A percentile compares a stretch with the other conserved stretches of the same genome.
These are phyloP conservation scores for Dictyostelium brefeldianum DNA, from an alignment of 78 protist species.

Conservation along the genomic window DNA sequence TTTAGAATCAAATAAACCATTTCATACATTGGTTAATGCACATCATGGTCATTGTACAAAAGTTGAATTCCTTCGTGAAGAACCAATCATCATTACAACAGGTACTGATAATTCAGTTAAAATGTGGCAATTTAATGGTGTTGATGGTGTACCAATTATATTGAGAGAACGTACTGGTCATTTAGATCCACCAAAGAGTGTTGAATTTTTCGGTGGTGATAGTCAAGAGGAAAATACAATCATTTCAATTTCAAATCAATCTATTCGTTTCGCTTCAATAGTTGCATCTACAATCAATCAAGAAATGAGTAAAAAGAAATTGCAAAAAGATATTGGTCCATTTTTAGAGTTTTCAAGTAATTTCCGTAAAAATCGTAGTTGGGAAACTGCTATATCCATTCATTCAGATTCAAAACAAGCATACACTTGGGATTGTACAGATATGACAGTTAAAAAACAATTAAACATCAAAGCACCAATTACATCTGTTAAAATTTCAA, in stretches of 20 bases:
- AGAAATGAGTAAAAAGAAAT: neutral
- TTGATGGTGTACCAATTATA: constrained; percentile 12
- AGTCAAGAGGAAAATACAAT: neutral
- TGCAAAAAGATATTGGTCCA: neutral
- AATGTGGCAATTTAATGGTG: constrained; percentile 79
- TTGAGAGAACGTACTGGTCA: constrained; percentile 86
- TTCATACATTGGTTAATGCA: neutral
- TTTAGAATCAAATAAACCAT: constrained; percentile 52
- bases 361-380: constrained; percentile 34
- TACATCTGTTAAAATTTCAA: constrained; percentile 30
- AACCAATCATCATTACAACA: constrained; percentile 62
- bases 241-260: neutral
- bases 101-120: constrained; percentile 73
- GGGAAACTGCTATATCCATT: constrained; percentile 28
- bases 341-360: neutral
- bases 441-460: neutral
- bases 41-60: constrained; percentile 18
- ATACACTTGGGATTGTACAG: neutral
- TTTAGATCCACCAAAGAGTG: constrained; percentile 59
- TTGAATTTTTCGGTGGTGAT: constrained; percentile 52
- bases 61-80: constrained; percentile 46
- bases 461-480: neutral
- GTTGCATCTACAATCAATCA: neutral
- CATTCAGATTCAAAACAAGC: neutral
- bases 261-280: constrained; percentile 2